Evolutionary conservation across 768 basidiomycete species (phyloP), one percentile per base, ranked within the genome.

Genomic region (Termitomyces sp.): DNA sequence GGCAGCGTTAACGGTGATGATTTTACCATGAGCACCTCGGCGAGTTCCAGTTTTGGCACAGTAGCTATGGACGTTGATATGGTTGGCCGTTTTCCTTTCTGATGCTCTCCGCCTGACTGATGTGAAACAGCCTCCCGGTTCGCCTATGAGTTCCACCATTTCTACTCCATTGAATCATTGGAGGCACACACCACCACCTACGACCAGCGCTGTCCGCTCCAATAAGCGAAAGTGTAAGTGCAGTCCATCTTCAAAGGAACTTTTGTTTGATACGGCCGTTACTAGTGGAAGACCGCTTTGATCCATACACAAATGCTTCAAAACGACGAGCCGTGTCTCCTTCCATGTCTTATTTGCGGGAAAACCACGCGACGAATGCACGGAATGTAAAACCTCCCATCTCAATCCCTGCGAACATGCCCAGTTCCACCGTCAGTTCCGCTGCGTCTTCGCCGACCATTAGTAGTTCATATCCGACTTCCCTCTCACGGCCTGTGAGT

Each of bases 241-340:
- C 14, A 16, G 24, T 38, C 20, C 6, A 8, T 20, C 16, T 42
- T n/a, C 3, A 14, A 57, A 20, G 3, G 2, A 8, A 4, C 9
- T 2, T 42, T 33, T 44, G 40, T 28, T 28, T 40, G 6, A 42
- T 42, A 52, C 51, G 22, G 35, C 53, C 62, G 49, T 64, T 64
- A 42, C 40, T 56, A 90, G 89, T 89, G 61, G 90, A 92, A 56
- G 90, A 92, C 68, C 85, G 90, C 10, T 92, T 88, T 68, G 90
- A 92, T 68, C 90, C 90, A 50, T 92, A 92, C 71, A 86, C 87
- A 33, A 84, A 80, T 45, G 77, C 86, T 18, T 83, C 86, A 20
- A 92, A 92, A 71, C 83, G 90, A 43, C 84, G 90, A 42, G 90
- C 90, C 12, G 90, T 92, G 24, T 92, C 90, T 13, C 90, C 90